Evolutionary conservation across 139 green algal genomes (phyloP), one percentile per base, ranked within the genome.

Genomic region (Dunaliella primolecta): DNA sequence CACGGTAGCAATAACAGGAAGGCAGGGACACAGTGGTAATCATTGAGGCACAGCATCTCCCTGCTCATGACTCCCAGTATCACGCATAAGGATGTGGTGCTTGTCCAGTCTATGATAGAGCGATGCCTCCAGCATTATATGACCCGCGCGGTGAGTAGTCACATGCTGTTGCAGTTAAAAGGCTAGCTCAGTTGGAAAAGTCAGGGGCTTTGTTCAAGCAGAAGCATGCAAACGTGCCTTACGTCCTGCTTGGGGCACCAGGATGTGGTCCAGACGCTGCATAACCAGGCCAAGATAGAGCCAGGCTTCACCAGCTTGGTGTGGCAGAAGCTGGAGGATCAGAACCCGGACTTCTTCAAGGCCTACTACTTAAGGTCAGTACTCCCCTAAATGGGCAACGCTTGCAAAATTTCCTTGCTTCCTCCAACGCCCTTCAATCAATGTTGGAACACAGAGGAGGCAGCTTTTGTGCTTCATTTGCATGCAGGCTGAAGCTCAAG

Each of bases 71-170:
- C n/a, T n/a, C n/a, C n/a, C n/a, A n/a, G n/a, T n/a, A n/a, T n/a
- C 46, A 64, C 46, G 46, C 15, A 7, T 25, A 64, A 64, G 7
- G 46, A 64, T 64, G 46, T 64, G 7, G 15, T 64, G 7, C 46
- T 93, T 78, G 96, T 98, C 34, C 96, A 98, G 85, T 97, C 97
- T 86, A 90, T 98, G 25, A 97, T 99, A 3, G 96, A 99, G 90
- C 85, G 90, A 3, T 99, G 96, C 88, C 89, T 98, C 83, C 95
- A 98, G 85, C 88, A 95, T 83, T 99, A 99, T 87, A 95, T 99
- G 92, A 90, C 92, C 36, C 92, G 96, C 84, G 82, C 89, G 56
- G 93, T 98, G 83, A 75, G 37, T 29, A n/a, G n/a, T n/a, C n/a
- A n/a, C n/a, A n/a, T n/a, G n/a, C n/a, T n/a, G n/a, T n/a, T n/a